Evolutionary conservation across 805 yeast genomes (phyloP).

Genomic region (Candida verbasci): DNA sequence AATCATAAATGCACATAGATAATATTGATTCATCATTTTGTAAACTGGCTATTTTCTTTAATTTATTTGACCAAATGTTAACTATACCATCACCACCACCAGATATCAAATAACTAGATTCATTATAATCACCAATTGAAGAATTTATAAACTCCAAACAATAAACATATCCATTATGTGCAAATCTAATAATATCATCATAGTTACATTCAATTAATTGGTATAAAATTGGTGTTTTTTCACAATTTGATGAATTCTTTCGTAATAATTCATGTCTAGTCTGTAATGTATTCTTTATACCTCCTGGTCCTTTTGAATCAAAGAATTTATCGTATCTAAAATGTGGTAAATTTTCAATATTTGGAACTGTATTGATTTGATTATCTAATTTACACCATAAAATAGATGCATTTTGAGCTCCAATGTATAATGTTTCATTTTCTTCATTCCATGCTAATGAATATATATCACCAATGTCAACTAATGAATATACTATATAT

Average conservation of each 20-base stretch:
- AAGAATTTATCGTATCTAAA: constrained; percentile 78
- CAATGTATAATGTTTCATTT: constrained; percentile 65
- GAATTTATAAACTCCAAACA: constrained; percentile 45
- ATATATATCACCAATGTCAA: constrained; percentile 93
- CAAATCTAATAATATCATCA: constrained; percentile 65
- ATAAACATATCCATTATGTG: constrained; percentile 90
- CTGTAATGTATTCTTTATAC: constrained; percentile 34
- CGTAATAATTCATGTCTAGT: constrained; percentile 20
- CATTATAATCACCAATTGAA: constrained; percentile 14
- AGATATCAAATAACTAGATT: constrained; percentile 21
- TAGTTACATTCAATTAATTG: constrained; percentile 63
- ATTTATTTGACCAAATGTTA: constrained; percentile 63
- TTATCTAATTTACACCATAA: constrained; percentile 58
- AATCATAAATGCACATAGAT: constrained; percentile 58
- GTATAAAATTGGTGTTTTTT: constrained; percentile 1
- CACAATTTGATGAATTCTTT: constrained; percentile 11
- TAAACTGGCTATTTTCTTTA: constrained; percentile 30
- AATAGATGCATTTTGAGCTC: constrained; percentile 89
- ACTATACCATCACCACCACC: constrained; percentile 92
- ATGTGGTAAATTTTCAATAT: constrained; percentile 39
- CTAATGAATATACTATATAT: constrained; percentile 74
- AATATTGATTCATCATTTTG: constrained; percentile 69
- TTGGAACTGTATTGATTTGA: constrained; percentile 3
- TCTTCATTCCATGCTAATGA: constrained; percentile 67
- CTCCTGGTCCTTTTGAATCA: constrained; percentile 86